Evolutionary conservation across 495 filamentous ascomycete species (phyloP).

Genomic region (Thozetella sp.): DNA sequence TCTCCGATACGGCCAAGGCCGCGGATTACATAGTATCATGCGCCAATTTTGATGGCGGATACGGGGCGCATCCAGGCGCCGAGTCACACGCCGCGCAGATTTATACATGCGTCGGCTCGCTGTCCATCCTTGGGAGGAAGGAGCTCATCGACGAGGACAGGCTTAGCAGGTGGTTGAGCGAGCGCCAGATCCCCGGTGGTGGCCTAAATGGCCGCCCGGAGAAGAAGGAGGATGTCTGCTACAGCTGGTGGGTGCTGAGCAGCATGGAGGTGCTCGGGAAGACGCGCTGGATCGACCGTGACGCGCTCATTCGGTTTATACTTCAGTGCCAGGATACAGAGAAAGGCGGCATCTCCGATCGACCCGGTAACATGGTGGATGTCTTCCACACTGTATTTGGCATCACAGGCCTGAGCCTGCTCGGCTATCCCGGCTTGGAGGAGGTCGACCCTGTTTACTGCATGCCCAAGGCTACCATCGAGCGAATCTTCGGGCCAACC

Average conservation of each 20-base stretch:
- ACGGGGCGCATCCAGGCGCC: slow-evolving; percentile 83
- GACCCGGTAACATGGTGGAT: slow-evolving; percentile 93
- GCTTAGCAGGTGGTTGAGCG: slow-evolving; percentile 87
- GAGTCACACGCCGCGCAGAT: slow-evolving; percentile 94
- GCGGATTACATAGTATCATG: slow-evolving; percentile 78
- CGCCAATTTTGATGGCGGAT: slow-evolving; percentile 91
- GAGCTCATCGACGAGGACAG: slow-evolving; percentile 84
- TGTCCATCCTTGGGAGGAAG: slow-evolving; percentile 78
- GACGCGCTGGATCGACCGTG: slow-evolving; percentile 86
- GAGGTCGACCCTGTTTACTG: slow-evolving; percentile 90
- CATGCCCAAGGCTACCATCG: slow-evolving; percentile 70
- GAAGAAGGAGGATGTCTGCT: slow-evolving; percentile 96
- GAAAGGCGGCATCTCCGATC: slow-evolving; percentile 82
- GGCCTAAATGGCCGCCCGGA: slow-evolving; percentile 94
- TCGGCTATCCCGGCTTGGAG: slow-evolving; percentile 72
- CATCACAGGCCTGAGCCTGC: slow-evolving; percentile 82
- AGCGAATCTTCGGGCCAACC: slow-evolving; percentile 49
- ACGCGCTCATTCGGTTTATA: slow-evolving; percentile 79
- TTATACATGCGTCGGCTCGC: slow-evolving; percentile 89
- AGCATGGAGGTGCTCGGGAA: slow-evolving; percentile 88
- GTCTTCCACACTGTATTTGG: slow-evolving; percentile 95
- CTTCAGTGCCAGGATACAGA: slow-evolving; percentile 86
- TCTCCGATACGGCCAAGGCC: slow-evolving; percentile 78
- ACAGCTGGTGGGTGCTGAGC: slow-evolving; percentile 96
- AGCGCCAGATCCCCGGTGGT: slow-evolving; percentile 83